Conservation (phyloP, 257 asterid genomes). For the Echium plantagineum region DNA sequence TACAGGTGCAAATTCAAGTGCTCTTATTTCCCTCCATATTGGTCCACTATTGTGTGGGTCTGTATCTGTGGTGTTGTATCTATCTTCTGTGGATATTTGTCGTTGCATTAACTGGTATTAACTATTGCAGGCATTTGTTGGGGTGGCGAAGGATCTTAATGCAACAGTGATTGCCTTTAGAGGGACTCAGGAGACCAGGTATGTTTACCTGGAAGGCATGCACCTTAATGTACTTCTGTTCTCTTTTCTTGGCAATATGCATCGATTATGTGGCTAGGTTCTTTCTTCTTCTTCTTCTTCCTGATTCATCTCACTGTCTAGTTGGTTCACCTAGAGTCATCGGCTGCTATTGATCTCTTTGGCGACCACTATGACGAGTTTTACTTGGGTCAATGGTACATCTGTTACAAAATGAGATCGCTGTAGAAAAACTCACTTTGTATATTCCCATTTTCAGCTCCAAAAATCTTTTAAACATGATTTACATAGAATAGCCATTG, state of each 20-base stretch:
- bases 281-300: too few species aligned
- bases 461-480: too few species aligned
- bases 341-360: too few species aligned
- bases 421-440: too few species aligned
- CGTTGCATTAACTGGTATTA: slow-evolving; percentile 4
- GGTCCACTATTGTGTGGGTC: neutral
- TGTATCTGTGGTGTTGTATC: neutral
- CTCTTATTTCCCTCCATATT: neutral
- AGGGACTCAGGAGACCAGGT: slow-evolving; percentile 94
- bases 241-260: slow-evolving; percentile 3
- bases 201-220: neutral
- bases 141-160: slow-evolving; percentile 70
- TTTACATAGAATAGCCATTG: too few species aligned
- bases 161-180: slow-evolving; percentile 82
- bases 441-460: too few species aligned
- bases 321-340: too few species aligned
- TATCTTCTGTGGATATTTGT: slow-evolving; percentile 1
- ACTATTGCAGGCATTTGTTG: slow-evolving; percentile 71
- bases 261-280: too few species aligned
- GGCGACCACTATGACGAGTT: too few species aligned
- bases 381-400: too few species aligned
- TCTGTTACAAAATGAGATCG: too few species aligned
- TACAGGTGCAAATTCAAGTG: slow-evolving; percentile 47
- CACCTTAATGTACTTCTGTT: slow-evolving; percentile 2
- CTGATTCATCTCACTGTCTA: too few species aligned